Base-by-base conservation (phyloP, 2,329 filamentous ascomycete species). In the Fusarium verticillioides region DNA sequence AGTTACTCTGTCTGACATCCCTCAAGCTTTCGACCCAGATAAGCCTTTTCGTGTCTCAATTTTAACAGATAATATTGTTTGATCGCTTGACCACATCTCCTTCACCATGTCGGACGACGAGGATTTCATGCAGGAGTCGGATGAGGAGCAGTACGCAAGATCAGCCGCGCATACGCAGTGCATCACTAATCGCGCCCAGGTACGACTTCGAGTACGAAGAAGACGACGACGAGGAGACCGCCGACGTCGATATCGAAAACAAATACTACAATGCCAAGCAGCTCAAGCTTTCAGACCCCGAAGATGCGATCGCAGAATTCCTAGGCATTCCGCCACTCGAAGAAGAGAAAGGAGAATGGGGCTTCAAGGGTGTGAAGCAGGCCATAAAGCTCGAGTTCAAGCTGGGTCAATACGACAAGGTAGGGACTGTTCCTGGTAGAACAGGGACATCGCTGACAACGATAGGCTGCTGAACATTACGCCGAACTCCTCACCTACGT, bases 251-350 rank as follows among this genome's bases (percentile, higher is more conserved):
- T 76, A 97, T 98, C 81, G 96, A 99, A 82, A 99, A 99, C 87
- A 98, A 97, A 85, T 99, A 99, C 87, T 99, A 98, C 88, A 98
- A 98, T 84, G 96, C 96, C 47, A 99, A 99, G 84, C 96, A 98
- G 85, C 91, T 97, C 81, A 99, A 98, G 86, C 87, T 87, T 47
- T 92, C 92, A 71, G 94, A 95, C 65, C 95, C 96, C 2, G 90
- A 96, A 78, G 94, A 94, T 76, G 96, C 96, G 4, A 93, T 99
- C 63, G 90, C 92, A 40, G 96, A 98, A 81, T 99, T 99, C 78
- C 85, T 98, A n/a, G 93, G 91, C 37, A 92, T 99, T 72, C 95
- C 94, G 9, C 87, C 89, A 19, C 83, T 98, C 50, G 96, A 99
- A 82, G 84, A 91, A 60, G 94, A 97, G 81, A 99, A 98, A 85